These are phyloP conservation scores for Calonectria pseudoturangicola DNA, from an alignment of 2,329 filamentous ascomycete genomes.

Conservation along the genomic window DNA sequence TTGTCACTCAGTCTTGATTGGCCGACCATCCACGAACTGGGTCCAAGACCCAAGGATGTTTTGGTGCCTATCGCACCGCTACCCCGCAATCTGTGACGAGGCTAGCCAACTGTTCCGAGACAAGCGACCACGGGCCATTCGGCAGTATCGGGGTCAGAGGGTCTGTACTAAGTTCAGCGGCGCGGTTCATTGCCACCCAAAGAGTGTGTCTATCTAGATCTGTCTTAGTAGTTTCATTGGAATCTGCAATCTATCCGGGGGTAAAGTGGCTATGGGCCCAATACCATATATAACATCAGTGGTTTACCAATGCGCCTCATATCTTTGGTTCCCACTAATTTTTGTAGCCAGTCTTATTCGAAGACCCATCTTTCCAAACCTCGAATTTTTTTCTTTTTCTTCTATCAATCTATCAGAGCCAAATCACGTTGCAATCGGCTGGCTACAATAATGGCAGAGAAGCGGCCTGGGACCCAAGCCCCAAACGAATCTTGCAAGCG, in stretches of 20 bases:
- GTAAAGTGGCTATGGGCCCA: neutral
- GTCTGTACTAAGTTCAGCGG: neutral
- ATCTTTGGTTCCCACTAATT: neutral
- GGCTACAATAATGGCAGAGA: conserved; percentile 4
- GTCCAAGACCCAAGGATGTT: neutral
- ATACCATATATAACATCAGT: neutral
- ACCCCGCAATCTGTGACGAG: conserved; percentile 16
- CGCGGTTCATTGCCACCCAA: neutral
- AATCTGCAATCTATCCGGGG: neutral
- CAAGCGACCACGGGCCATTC: neutral
- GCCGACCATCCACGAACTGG: neutral
- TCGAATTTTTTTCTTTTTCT: no score
- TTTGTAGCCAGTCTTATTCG: neutral
- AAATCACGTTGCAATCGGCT: no score
- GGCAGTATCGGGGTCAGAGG: neutral
- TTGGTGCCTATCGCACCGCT: neutral
- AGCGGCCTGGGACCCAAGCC: neutral
- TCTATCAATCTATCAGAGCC: no score
- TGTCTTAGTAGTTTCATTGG: neutral
- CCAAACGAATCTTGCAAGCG: conserved; percentile 22
- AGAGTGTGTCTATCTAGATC: neutral
- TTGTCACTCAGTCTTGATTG: conserved; percentile 3
- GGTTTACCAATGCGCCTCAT: neutral
- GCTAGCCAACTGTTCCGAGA: conserved; percentile 2
- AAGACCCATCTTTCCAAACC: neutral